Evolutionary conservation across 441 rosid species (phyloP).

Genomic region (Metrosideros polymorpha): DNA sequence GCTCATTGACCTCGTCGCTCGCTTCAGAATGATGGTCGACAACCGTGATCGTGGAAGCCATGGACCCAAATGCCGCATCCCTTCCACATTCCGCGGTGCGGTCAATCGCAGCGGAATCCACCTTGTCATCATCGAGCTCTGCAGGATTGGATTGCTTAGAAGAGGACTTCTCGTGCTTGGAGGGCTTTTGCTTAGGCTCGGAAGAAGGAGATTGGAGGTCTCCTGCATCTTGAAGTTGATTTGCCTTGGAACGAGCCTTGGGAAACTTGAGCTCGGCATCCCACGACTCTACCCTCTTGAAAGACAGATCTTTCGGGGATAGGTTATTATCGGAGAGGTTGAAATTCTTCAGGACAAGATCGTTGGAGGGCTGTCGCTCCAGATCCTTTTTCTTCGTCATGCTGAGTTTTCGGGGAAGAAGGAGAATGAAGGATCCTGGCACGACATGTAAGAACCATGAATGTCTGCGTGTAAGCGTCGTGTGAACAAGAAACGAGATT

Average conservation of each 20-base stretch:
- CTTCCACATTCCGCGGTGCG: background rate
- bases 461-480: background rate
- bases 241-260: conserved; percentile 16
- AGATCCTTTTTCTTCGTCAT: conserved; percentile 39
- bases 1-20: conserved; percentile 29
- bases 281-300: conserved; percentile 25
- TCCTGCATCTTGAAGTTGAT: conserved; percentile 7
- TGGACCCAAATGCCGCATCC: conserved; percentile 5
- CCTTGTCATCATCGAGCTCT: background rate
- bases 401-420: conserved; percentile 42
- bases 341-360: background rate
- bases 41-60: conserved; percentile 26
- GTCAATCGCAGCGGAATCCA: conserved; percentile 4
- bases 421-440: conserved; percentile 37
- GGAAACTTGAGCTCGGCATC: conserved; percentile 19
- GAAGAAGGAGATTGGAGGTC: background rate
- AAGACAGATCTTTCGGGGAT: conserved; percentile 23
- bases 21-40: conserved; percentile 19
- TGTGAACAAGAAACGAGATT: background rate
- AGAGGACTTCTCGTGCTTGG: background rate
- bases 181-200: background rate
- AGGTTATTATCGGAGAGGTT: conserved; percentile 12
- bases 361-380: conserved; percentile 21
- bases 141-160: background rate
- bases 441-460: background rate